Evolutionary conservation across 768 basidiomycete genomes (phyloP), one percentile per base, ranked within the genome.

Genomic region (Boletus subparvulus): DNA sequence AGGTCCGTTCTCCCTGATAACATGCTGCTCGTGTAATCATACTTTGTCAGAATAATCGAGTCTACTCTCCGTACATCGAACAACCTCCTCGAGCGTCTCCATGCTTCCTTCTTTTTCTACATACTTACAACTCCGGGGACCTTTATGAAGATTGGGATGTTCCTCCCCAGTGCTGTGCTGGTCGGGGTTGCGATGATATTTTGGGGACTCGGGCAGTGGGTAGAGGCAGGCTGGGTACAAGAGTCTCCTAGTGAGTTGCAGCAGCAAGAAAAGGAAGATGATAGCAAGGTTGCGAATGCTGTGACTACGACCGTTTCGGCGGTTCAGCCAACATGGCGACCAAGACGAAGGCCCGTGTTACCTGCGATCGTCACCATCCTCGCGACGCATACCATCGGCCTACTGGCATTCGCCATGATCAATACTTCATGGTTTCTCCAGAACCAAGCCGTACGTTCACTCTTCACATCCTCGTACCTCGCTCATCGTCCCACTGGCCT

Each of bases 41-140:
- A 17, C 28, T 10, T 50, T 26, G 26, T 26, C 56, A 95, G 94
- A 43, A 80, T 88, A 44, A 68, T 94, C 37, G 97, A 99, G 74
- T 94, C 93, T 2, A 86, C 90, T 14, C 79, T 97, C 33, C 83
- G 95, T 55, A 91, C 94, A 14, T 83, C 86, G 68, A 98, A 97
- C 73, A 99, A 99, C 68, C 81, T 98, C 7, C 80, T 98, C 19
- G 97, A 99, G 68, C 86, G 97, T 16, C 83, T 98, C 21, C 97
- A 99, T 70, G 95, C 95, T 2, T 98, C 96, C 0, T 95, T 96
- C 74, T 98, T 98, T 78, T 94, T 98, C 76, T 98, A 95, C 74
- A 78, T 98, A 58, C 63, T 74, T 21, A 68, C 72, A 13, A 73
- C 76, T 39, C 78, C 85, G 1, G 76, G 73, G 6, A 80, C 78